These are phyloP conservation scores for Hymenoscyphus linearis DNA, from an alignment of 2,329 filamentous ascomycete species.

Conservation along the genomic window DNA sequence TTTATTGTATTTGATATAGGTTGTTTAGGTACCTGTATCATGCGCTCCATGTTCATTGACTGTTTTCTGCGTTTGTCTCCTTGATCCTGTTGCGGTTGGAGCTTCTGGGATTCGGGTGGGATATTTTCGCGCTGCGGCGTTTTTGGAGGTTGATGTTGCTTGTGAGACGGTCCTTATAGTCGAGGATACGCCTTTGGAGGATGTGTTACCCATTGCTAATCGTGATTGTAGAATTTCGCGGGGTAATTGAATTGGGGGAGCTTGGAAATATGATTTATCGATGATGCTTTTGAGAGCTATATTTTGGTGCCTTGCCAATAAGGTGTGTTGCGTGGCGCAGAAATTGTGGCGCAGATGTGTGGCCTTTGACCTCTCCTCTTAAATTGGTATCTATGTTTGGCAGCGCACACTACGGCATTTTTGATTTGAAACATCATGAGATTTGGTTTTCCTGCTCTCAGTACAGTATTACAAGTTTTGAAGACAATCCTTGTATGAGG, in stretches of 20 bases:
- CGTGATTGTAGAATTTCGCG: neutral
- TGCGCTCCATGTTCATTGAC: neutral
- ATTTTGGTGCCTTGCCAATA: neutral
- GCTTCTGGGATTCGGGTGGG: constrained; percentile 24
- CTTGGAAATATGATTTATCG: neutral
- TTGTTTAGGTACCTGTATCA: neutral
- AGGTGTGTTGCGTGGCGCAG: neutral
- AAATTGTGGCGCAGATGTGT: neutral
- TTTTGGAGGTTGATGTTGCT: constrained; percentile 15
- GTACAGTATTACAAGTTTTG: too few relatives aligned
- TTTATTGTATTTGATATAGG: neutral
- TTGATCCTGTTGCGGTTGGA: neutral
- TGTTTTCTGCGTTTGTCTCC: neutral
- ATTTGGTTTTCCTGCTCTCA: too few relatives aligned
- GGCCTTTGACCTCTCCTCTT: too few relatives aligned
- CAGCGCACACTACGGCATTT: too few relatives aligned
- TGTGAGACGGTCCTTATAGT: constrained; percentile 14
- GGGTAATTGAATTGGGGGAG: neutral
- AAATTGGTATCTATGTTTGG: too few relatives aligned
- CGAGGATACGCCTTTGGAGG: constrained; percentile 23
- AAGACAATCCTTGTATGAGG: too few relatives aligned
- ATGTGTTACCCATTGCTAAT: constrained; percentile 23
- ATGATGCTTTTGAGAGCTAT: neutral
- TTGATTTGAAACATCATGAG: too few relatives aligned
- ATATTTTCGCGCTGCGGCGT: constrained; percentile 26